These are phyloP conservation scores for Penicillium sp. DNA, from an alignment of 2,329 filamentous ascomycete species.

Conservation along the genomic window DNA sequence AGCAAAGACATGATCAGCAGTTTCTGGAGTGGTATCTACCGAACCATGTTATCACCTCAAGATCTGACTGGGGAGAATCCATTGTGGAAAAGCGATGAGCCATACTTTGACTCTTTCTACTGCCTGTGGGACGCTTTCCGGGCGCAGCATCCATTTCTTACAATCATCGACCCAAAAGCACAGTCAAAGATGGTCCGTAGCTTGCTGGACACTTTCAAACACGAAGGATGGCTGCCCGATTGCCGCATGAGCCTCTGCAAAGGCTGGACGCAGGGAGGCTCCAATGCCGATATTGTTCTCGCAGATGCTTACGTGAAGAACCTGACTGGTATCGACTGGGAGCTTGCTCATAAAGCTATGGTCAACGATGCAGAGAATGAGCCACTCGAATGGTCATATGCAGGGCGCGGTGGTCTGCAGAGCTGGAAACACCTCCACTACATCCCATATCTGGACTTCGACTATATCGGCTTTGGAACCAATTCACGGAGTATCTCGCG, in stretches of 20 bases:
- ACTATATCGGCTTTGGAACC: slow-evolving; percentile 62
- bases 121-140: slow-evolving; percentile 26
- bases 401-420: slow-evolving; percentile 65
- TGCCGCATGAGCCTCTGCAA: slow-evolving; percentile 35
- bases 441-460: slow-evolving; percentile 66
- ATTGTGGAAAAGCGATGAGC: slow-evolving; percentile 60
- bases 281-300: slow-evolving; percentile 65
- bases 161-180: slow-evolving; percentile 26
- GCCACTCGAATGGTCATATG: slow-evolving; percentile 64
- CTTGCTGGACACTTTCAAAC: slow-evolving; percentile 30
- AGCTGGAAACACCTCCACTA: slow-evolving; percentile 69
- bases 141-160: slow-evolving; percentile 27
- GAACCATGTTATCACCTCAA: slow-evolving; percentile 67
- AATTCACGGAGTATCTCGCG: slow-evolving; percentile 67
- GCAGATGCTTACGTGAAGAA: slow-evolving; percentile 66
- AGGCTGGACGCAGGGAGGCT: slow-evolving; percentile 29
- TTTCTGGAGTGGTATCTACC: slow-evolving; percentile 67
- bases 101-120: slow-evolving; percentile 70
- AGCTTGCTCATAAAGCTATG: slow-evolving; percentile 63
- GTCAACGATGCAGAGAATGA: slow-evolving; percentile 68
- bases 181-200: slow-evolving; percentile 31
- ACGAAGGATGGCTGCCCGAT: slow-evolving; percentile 33
- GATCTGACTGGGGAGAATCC: slow-evolving; percentile 70
- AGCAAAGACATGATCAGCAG: slow-evolving; percentile 53
- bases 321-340: slow-evolving; percentile 63